Evolutionary conservation across 495 filamentous ascomycete genomes (phyloP), one percentile per base, ranked within the genome.

Genomic region (Penicillium desertorum): DNA sequence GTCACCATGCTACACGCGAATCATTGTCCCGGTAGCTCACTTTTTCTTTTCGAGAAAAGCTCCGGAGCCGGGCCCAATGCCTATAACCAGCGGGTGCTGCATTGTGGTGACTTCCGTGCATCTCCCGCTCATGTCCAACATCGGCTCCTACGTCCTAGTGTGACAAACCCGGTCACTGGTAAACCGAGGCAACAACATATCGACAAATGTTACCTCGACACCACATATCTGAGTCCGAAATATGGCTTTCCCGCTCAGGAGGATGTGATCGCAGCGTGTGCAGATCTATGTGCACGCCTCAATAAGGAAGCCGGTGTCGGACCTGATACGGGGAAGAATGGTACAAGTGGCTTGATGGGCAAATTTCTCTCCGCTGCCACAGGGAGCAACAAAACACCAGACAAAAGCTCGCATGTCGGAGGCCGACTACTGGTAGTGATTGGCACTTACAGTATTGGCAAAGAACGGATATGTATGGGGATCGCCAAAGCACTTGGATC

Each of bases 1-100:
- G 92, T 98, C 42, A 96, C 90, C 3, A 94, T 97, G 86, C 86
- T 99, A n/a, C 84, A 87, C 7, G 94, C 94, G 1, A 99, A 99
- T 69, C 94, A 99, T 62, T 98, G 94, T 63, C 94, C 94, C 0
- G 94, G 94, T 6, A 96, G 90, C 68, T 95, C 93, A 5, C 73
- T 99, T 2, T 98, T 93, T 67, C 76, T 99, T 0, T 98, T 97
- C 59, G 90, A 97, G 69, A 95, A 96, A 61, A 68, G 74, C 3
- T 68, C 87, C 10, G 85, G 83, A 9, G 82, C 77, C 59, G 79
- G 85, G 9, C 72, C 80, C 51, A 84, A 77, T 44, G 70, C 77
- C 7, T 82, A 76, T 58, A 75, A 81, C 5, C 88, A 96, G 54
- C 81, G 93, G 14, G 82, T 99, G 27, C 76, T 99, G 8, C 94